Evolutionary conservation across 2,329 filamentous ascomycete species (phyloP).

Genomic region (Bipolaris sorokiniana): DNA sequence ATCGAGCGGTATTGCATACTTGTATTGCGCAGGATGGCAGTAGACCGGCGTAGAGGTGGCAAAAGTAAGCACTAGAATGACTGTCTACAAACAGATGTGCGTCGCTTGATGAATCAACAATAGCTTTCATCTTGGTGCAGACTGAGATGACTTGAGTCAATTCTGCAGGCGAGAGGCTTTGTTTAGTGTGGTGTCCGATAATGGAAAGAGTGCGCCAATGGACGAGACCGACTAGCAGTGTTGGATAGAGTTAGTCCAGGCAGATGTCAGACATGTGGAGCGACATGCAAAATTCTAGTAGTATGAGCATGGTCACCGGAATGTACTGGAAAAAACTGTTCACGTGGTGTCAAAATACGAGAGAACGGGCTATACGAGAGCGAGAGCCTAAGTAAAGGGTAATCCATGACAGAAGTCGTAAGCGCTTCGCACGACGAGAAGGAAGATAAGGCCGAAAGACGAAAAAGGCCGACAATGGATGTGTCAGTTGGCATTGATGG

Average conservation of each 20-base stretch:
- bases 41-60: slow-evolving; percentile 22
- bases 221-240: slow-evolving; percentile 23
- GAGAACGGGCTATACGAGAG: slow-evolving; percentile 23
- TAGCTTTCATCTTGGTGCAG: not conserved
- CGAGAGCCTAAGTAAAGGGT: slow-evolving; percentile 30
- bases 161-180: slow-evolving; percentile 11
- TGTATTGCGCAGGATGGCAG: slow-evolving; percentile 33
- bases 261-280: not conserved
- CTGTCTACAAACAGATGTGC: slow-evolving; percentile 17
- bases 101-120: slow-evolving; percentile 29
- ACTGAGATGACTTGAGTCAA: too few species aligned
- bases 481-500: slow-evolving; percentile 16
- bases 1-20: slow-evolving; percentile 25
- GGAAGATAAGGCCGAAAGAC: slow-evolving; percentile 21
- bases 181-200: slow-evolving; percentile 14
- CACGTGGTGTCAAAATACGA: not conserved
- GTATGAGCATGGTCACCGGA: slow-evolving; percentile 18
- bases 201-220: slow-evolving; percentile 16
- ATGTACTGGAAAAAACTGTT: slow-evolving; percentile 28
- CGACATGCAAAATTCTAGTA: not conserved
- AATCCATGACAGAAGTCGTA: slow-evolving; percentile 22
- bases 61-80: slow-evolving; percentile 15
- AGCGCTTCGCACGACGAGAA: slow-evolving; percentile 21
- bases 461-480: slow-evolving; percentile 20
- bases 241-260: slow-evolving; percentile 19